Evolutionary conservation across 345 rosid species (phyloP).

Genomic region (Euphorbia pulcherrima): DNA sequence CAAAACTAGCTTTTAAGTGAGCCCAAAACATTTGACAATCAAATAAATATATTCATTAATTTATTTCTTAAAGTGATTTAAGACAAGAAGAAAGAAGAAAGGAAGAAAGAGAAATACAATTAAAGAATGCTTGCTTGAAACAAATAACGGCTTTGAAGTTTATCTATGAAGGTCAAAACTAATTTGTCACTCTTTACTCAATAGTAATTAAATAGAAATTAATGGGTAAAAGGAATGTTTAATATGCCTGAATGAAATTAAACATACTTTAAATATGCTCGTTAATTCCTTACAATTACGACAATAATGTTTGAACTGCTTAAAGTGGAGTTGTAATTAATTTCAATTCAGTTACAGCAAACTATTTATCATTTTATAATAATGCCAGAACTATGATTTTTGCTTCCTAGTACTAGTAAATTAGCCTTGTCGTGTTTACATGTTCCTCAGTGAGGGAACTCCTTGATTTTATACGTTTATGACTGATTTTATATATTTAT

Average conservation of each 20-base stretch:
- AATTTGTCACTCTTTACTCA: not conserved
- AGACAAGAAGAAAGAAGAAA: too few species aligned
- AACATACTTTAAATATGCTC: slow-evolving; percentile 4
- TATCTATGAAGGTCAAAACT: not conserved
- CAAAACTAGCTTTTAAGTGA: too few species aligned
- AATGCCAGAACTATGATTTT: not conserved
- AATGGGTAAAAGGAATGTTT: slow-evolving; percentile 3
- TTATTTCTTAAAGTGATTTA: too few species aligned
- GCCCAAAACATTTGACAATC: too few species aligned
- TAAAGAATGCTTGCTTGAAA: too few species aligned
- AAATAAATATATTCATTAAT: too few species aligned
- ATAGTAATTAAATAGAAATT: not conserved
- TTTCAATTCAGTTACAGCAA: not conserved
- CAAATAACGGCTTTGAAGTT: not conserved
- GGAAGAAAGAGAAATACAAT: too few species aligned
- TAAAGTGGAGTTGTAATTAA: slow-evolving; percentile 4
- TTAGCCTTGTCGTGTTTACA: not conserved
- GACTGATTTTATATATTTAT: too few species aligned
- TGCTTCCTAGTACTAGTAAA: not conserved
- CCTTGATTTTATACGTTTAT: too few species aligned
- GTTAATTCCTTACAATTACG: not conserved
- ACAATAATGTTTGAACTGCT: not conserved
- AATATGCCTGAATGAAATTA: slow-evolving; percentile 11
- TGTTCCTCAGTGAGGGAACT: too few species aligned
- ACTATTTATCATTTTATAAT: slow-evolving; percentile 1